phyloP scores from a whole-genome alignment of 1,139 yeast genomes.

The Geotrichum cucujoidarum region DNA sequence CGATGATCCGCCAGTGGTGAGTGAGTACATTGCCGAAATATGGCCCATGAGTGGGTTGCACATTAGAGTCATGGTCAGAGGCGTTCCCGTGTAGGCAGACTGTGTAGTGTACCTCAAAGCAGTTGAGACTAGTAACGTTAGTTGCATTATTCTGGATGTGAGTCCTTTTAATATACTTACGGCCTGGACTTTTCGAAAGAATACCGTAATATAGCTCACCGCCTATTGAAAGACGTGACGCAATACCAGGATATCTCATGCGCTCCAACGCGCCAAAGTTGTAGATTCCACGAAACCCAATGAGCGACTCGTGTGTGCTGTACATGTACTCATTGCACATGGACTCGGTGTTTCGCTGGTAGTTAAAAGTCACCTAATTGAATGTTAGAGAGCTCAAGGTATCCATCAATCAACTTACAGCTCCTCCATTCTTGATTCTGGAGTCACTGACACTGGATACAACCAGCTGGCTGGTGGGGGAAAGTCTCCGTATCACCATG shows the following conservation, averaged over 20 bases:
- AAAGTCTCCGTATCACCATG: conserved; percentile 65
- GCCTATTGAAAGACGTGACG: conserved; percentile 61
- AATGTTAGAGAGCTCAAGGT: conserved; percentile 21
- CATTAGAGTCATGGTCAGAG: conserved; percentile 80
- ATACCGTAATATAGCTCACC: conserved; percentile 90
- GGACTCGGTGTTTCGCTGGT: conserved; percentile 63
- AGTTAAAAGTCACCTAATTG: conserved; percentile 52
- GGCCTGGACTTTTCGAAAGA: conserved; percentile 57
- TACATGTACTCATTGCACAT: conserved; percentile 72
- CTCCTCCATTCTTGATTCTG: conserved; percentile 50
- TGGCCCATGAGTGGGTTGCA: conserved; percentile 91
- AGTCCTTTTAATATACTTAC: background rate
- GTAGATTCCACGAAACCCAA: conserved; percentile 77
- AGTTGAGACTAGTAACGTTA: conserved; percentile 47
- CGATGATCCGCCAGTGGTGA: conserved; percentile 71
- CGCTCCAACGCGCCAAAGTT: conserved; percentile 47
- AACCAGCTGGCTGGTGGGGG: conserved; percentile 57
- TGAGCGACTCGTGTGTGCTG: conserved; percentile 83
- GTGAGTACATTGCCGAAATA: conserved; percentile 80
- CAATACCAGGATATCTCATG: conserved; percentile 33
- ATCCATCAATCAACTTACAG: conserved; percentile 25
- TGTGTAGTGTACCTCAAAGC: conserved; percentile 82
- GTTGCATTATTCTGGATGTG: background rate
- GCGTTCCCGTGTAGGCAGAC: conserved; percentile 82
- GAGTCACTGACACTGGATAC: conserved; percentile 74